Conservation (phyloP, 2,329 filamentous ascomycete species). For the Monosporascus sp. region DNA sequence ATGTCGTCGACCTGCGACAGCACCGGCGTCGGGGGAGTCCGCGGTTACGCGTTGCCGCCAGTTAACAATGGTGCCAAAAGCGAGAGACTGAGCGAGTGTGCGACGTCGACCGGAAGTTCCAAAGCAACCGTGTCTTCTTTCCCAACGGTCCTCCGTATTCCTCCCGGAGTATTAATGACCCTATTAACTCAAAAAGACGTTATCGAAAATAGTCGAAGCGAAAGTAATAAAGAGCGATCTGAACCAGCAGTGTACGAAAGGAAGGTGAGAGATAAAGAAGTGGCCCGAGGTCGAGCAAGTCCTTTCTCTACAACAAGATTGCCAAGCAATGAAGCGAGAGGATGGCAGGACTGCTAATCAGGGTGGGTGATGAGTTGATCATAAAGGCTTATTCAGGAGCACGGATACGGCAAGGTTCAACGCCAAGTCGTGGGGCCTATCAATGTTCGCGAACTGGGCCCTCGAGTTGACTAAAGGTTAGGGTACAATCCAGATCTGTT, state of each 20-base stretch:
- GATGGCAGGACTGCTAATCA: constrained; percentile 26
- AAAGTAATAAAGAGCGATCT: constrained; percentile 41
- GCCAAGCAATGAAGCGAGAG: constrained; percentile 27
- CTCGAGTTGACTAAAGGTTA: constrained; percentile 17
- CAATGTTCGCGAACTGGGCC: background rate
- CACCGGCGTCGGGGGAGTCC: constrained; percentile 21
- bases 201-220: constrained; percentile 25
- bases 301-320: constrained; percentile 42
- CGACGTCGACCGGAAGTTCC: background rate
- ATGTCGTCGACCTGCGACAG: constrained; percentile 58
- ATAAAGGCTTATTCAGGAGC: constrained; percentile 24
- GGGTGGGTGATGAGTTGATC: constrained; percentile 29
- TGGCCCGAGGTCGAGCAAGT: constrained; percentile 31
- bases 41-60: constrained; percentile 10
- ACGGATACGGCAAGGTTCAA: background rate
- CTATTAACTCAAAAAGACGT: constrained; percentile 14
- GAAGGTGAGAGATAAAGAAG: constrained; percentile 33
- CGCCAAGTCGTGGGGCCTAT: constrained; percentile 1
- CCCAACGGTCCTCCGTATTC: constrained; percentile 1
- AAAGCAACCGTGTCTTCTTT: constrained; percentile 2
- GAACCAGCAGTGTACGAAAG: constrained; percentile 52
- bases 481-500: constrained; percentile 19
- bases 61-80: constrained; percentile 10
- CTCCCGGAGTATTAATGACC: background rate
- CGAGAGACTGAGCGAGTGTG: constrained; percentile 8